A percentile compares a stretch with the other conserved stretches of the same genome.
Evolutionary conservation across 2,329 filamentous ascomycete genomes (phyloP).

Genomic region (Amphichorda felina): DNA sequence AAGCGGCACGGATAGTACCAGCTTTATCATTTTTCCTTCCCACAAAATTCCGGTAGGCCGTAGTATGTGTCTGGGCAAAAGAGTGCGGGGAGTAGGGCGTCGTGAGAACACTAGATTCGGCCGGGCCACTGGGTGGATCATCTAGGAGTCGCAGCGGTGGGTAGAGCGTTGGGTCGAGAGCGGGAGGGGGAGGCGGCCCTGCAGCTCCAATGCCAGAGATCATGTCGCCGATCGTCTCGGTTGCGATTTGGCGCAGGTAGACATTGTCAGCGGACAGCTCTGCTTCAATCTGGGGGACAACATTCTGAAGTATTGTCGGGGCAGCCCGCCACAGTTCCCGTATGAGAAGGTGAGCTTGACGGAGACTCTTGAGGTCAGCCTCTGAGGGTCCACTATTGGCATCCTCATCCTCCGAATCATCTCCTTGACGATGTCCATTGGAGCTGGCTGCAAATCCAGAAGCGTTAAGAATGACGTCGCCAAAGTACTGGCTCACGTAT

Average conservation of each 20-base stretch:
- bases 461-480: conserved; percentile 87
- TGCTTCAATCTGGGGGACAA: conserved; percentile 85
- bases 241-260: conserved; percentile 74
- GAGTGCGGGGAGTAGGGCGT: conserved; percentile 80
- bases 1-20: conserved; percentile 68
- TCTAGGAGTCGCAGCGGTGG: conserved; percentile 60
- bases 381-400: conserved; percentile 55
- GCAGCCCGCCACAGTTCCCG: conserved; percentile 90
- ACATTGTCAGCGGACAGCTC: conserved; percentile 86
- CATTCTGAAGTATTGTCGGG: conserved; percentile 79
- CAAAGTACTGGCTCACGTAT: conserved; percentile 92
- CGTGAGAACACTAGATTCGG: conserved; percentile 46
- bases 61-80: conserved; percentile 71
- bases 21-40: conserved; percentile 81
- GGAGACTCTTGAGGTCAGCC: conserved; percentile 75
- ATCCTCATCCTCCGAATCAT: conserved; percentile 55
- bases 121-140: conserved; percentile 26
- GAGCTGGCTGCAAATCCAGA: conserved; percentile 45
- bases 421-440: conserved; percentile 46
- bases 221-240: conserved; percentile 91
- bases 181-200: conserved; percentile 62
- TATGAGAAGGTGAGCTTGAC: conserved; percentile 80
- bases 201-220: conserved; percentile 87
- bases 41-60: conserved; percentile 74
- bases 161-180: conserved; percentile 72